Base-by-base conservation (phyloP, 2,329 filamentous ascomycete species). In the Orbilia ellipsospora region DNA sequence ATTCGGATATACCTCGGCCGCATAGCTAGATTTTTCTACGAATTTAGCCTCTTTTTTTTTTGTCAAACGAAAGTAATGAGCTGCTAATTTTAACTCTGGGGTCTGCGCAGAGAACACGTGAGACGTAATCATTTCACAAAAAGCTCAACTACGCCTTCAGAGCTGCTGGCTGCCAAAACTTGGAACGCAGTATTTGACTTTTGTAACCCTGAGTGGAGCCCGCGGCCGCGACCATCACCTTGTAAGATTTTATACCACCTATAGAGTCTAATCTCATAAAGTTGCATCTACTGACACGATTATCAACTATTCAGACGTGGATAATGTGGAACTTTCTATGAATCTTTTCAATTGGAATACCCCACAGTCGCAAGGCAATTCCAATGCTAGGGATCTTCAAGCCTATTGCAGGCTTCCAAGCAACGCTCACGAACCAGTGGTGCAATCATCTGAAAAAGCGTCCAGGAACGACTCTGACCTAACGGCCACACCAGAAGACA, bases 151-250 rank as follows among this genome's bases (percentile, higher is more conserved):
- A 59, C 31, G 4, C 60, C 54, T 16, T 28, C 18, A 12, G 61
- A 26, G 6, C 13, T 73, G 2, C 28, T 51, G n/a, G 18, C 8
- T 28, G 60, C 59, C 2, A 61, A 52, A 45, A 45, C n/a, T 15
- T 73, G 68, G 68, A 44, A 65, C 16, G 31, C 16, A 31, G 20
- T 65, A 10, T 73, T 73, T 12, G 52, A 60, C 20, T 64, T 73
- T 50, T 73, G 68, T 7, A 42, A 60, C 16, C 68, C 68, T 36
- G 1, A 23, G 2, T 65, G 68, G 68, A 13, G 20, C 16, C 59
- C 60, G 16, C 42, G 36, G 7, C 52, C 60, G 1, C 40, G 60
- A 6, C 68, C 68, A 2, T 44, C 52, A 8, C 59, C 57, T 12
- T 52, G 57, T 70, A 63, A 56, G 52, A 6, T 1, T 18, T 15